phyloP scores from a whole-genome alignment of 345 rosid genomes.

The Dipteronia sinensis region DNA sequence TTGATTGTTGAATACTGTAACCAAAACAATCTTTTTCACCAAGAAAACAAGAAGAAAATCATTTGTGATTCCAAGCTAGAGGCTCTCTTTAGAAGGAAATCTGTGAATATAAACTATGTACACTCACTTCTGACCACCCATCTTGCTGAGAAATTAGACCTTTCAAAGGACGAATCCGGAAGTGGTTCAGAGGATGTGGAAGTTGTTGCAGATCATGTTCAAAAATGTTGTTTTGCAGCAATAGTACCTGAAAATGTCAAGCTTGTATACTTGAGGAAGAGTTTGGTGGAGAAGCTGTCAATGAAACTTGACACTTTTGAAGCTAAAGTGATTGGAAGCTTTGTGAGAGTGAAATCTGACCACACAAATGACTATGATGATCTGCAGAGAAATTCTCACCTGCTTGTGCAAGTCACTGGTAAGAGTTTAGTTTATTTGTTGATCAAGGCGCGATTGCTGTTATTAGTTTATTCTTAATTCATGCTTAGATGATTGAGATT shows the following conservation, averaged over 20 bases:
- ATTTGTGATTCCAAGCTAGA: slow-evolving; percentile 46
- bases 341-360: slow-evolving; percentile 53
- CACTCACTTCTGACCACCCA: slow-evolving; percentile 35
- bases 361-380: slow-evolving; percentile 29
- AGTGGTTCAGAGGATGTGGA: slow-evolving; percentile 23
- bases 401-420: slow-evolving; percentile 61
- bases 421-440: not conserved
- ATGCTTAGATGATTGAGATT: not conserved
- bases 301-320: slow-evolving; percentile 45
- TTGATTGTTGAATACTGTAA: slow-evolving; percentile 30
- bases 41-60: slow-evolving; percentile 39
- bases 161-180: slow-evolving; percentile 30
- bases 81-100: slow-evolving; percentile 46
- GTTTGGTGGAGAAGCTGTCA: slow-evolving; percentile 45
- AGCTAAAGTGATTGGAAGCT: slow-evolving; percentile 54
- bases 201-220: slow-evolving; percentile 13
- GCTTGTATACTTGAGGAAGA: slow-evolving; percentile 51
- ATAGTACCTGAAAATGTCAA: slow-evolving; percentile 45
- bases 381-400: slow-evolving; percentile 42
- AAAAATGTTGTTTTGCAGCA: slow-evolving; percentile 43
- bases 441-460: not conserved
- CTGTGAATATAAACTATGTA: slow-evolving; percentile 33
- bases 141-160: slow-evolving; percentile 36
- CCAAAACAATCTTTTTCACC: slow-evolving; percentile 42
- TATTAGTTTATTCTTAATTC: not conserved